A percentile compares a stretch with the other conserved stretches of the same genome.
Conservation (phyloP, 331 rosid species). For the Malus hybrid region DNA sequence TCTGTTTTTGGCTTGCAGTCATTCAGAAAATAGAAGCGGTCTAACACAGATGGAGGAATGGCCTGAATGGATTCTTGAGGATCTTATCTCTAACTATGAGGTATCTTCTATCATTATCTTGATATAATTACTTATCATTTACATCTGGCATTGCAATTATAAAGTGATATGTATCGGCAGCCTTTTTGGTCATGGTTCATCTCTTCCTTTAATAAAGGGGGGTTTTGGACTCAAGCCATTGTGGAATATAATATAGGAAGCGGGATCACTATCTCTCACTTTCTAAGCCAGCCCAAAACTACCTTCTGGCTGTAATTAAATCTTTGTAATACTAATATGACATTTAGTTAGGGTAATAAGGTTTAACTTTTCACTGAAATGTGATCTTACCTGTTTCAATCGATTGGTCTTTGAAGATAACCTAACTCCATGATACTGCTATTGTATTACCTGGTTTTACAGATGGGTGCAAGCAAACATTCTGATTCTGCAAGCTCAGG, state of each 20-base stretch:
- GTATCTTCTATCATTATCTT: conserved; percentile 19
- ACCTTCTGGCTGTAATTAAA: not conserved
- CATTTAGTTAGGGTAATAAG: not conserved
- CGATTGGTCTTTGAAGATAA: not conserved
- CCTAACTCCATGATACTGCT: not conserved
- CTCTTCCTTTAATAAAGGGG: not conserved
- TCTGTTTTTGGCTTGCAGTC: conserved; percentile 99
- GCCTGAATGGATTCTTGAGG: conserved; percentile 98
- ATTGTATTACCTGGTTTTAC: conserved; percentile 20
- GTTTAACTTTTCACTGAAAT: not conserved
- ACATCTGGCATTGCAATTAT: not conserved
- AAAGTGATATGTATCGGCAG: not conserved
- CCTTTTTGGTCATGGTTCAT: not conserved
- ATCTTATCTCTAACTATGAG: conserved; percentile 88
- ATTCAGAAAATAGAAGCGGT: conserved; percentile 71
- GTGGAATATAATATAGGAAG: not conserved
- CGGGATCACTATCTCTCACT: not conserved
- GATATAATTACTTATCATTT: not conserved
- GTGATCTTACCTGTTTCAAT: not conserved
- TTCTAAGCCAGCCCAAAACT: not conserved
- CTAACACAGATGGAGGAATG: conserved; percentile 87
- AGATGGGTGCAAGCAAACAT: conserved; percentile 62
- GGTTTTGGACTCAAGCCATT: not conserved
- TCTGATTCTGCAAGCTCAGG: conserved; percentile 46
- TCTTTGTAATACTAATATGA: not conserved